Evolutionary conservation across 495 filamentous ascomycete genomes (phyloP).

Genomic region (Penicillium salamii): DNA sequence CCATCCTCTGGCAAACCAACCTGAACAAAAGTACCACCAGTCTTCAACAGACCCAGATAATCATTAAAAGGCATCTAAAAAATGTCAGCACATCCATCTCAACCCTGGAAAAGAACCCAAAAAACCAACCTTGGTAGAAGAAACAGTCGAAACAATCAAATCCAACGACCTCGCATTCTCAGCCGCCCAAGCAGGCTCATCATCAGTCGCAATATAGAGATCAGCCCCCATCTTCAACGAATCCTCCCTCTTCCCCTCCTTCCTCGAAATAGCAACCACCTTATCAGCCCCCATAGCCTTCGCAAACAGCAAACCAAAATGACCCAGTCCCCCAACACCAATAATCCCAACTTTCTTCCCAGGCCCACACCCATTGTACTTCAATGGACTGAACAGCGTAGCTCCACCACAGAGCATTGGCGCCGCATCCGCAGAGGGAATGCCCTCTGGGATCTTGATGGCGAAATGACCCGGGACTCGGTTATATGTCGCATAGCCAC

Average conservation of each 20-base stretch:
- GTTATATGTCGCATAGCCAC: slow-evolving; percentile 70
- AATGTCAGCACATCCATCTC: neutral
- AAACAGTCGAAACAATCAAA: slow-evolving; percentile 80
- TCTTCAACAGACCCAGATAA: slow-evolving; percentile 67
- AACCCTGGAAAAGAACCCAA: too few species aligned
- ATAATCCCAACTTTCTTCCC: slow-evolving; percentile 82
- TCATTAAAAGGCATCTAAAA: slow-evolving; percentile 65
- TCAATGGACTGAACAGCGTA: slow-evolving; percentile 74
- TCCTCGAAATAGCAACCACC: slow-evolving; percentile 77
- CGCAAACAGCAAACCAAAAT: slow-evolving; percentile 60
- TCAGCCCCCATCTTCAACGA: slow-evolving; percentile 60
- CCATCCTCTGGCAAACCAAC: slow-evolving; percentile 74
- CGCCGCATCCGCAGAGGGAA: slow-evolving; percentile 60
- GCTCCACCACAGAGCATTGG: slow-evolving; percentile 86
- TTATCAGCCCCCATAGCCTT: slow-evolving; percentile 71
- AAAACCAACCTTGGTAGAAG: slow-evolving; percentile 52
- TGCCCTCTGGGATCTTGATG: slow-evolving; percentile 70
- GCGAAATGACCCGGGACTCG: slow-evolving; percentile 72
- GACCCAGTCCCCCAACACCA: slow-evolving; percentile 80
- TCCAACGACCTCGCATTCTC: slow-evolving; percentile 68
- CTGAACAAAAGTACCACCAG: slow-evolving; percentile 74
- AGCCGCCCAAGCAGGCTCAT: slow-evolving; percentile 69
- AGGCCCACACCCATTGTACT: slow-evolving; percentile 69
- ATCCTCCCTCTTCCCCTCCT: slow-evolving; percentile 64
- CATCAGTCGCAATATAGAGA: slow-evolving; percentile 78